phyloP scores from a whole-genome alignment of 768 basidiomycete genomes.

The Termitomyces eurrhizus region DNA sequence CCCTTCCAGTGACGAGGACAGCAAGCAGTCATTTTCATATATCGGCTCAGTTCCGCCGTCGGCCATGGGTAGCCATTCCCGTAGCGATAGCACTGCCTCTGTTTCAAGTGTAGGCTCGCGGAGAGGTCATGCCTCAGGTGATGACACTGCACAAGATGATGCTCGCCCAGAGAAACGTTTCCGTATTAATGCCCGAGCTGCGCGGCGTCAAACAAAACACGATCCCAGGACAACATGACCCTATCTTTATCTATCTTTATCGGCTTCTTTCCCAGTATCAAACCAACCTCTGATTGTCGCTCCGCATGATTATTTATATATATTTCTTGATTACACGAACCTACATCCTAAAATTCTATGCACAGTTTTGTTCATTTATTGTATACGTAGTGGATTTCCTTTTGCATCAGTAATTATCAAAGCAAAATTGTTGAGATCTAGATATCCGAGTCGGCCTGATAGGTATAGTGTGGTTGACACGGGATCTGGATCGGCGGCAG shows the following conservation, averaged over 20 bases:
- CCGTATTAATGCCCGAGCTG: constrained; percentile 18
- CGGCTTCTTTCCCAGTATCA: not conserved
- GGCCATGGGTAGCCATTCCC: constrained; percentile 3
- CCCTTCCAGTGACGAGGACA: constrained; percentile 42
- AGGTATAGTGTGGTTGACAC: constrained; percentile 7
- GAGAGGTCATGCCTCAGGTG: constrained; percentile 34
- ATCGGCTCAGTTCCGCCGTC: constrained; percentile 13
- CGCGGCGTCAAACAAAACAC: not conserved
- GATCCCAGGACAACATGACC: not conserved
- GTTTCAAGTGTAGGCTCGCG: constrained; percentile 37
- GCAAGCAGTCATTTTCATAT: constrained; percentile 27
- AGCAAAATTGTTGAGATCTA: not conserved
- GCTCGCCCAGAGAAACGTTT: constrained; percentile 30
- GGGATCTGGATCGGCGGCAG: not conserved
- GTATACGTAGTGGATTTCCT: not conserved
- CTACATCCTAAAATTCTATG: not conserved
- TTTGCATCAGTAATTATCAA: not conserved
- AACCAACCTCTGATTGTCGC: not conserved
- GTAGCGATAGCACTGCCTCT: constrained; percentile 34
- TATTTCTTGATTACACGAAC: not conserved
- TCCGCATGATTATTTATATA: not conserved
- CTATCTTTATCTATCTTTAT: constrained; percentile 10
- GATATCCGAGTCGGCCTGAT: constrained; percentile 1
- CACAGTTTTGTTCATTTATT: not conserved
- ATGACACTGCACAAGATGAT: constrained; percentile 23